Conservation (phyloP, 768 basidiomycete species). For the Thelephora ganbajun region DNA sequence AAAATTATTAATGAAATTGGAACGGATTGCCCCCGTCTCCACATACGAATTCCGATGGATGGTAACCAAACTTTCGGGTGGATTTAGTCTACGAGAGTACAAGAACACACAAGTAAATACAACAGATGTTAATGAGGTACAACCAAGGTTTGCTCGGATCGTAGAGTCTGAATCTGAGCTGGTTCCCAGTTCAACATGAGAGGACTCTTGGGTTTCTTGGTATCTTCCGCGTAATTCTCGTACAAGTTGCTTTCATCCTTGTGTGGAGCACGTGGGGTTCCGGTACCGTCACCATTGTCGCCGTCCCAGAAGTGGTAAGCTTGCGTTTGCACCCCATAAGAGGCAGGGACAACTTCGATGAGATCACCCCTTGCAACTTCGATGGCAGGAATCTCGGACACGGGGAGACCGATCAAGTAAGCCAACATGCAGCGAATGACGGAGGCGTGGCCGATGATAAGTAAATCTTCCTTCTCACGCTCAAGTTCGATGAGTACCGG, state of each 20-base stretch:
- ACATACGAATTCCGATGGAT: too few relatives aligned
- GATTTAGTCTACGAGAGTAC: too few relatives aligned
- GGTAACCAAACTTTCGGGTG: too few relatives aligned
- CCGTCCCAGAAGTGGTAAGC: constrained; percentile 89
- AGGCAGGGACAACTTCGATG: constrained; percentile 83
- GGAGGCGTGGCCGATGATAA: constrained; percentile 94
- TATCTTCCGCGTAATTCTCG: constrained; percentile 64
- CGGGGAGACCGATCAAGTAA: constrained; percentile 86
- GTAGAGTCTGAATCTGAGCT: too few relatives aligned
- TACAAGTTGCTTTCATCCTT: constrained; percentile 72
- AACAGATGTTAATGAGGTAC: too few relatives aligned
- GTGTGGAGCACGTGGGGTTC: constrained; percentile 15
- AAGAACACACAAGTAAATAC: too few relatives aligned
- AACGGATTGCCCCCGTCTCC: too few relatives aligned
- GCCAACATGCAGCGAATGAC: constrained; percentile 94
- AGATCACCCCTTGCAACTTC: constrained; percentile 94
- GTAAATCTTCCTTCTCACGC: constrained; percentile 82
- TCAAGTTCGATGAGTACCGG: constrained; percentile 88
- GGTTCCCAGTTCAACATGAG: too few relatives aligned
- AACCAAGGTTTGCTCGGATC: too few relatives aligned
- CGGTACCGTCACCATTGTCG: constrained; percentile 21
- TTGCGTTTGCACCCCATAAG: constrained; percentile 81
- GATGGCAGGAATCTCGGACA: constrained; percentile 93
- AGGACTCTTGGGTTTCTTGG: constrained; percentile 12
- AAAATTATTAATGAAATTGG: too few relatives aligned